phyloP scores from a whole-genome alignment of 768 basidiomycete genomes.

The Suillus subaureus region DNA sequence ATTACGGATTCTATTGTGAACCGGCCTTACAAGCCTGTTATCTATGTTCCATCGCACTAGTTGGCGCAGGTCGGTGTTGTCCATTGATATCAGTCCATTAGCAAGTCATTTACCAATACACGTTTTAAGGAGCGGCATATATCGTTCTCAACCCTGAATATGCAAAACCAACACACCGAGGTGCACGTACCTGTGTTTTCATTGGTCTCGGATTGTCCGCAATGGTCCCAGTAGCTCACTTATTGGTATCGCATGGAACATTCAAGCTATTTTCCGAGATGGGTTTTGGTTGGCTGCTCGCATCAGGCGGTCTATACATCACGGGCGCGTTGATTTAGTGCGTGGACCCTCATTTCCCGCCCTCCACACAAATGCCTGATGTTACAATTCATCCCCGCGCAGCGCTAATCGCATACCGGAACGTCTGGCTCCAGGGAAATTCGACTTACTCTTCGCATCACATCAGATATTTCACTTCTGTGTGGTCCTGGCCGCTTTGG shows the following conservation, averaged over 20 bases:
- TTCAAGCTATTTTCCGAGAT: slow-evolving; percentile 56
- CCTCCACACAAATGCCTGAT: slow-evolving; percentile 27
- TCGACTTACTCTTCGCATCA: slow-evolving; percentile 78
- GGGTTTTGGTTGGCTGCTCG: slow-evolving; percentile 71
- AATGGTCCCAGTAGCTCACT: slow-evolving; percentile 69
- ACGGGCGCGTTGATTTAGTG: slow-evolving; percentile 81
- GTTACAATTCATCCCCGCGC: slow-evolving; percentile 38
- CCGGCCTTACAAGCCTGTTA: slow-evolving; percentile 56
- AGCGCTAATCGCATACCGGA: slow-evolving; percentile 89
- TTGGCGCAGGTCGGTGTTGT: slow-evolving; percentile 58
- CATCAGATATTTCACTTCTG: slow-evolving; percentile 91
- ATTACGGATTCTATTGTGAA: slow-evolving; percentile 79
- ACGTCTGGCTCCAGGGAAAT: slow-evolving; percentile 68
- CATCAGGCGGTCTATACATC: slow-evolving; percentile 77
- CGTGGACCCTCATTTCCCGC: slow-evolving; percentile 40
- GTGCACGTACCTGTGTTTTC: slow-evolving; percentile 78
- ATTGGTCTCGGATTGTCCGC: slow-evolving; percentile 74
- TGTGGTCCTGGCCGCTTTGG: slow-evolving; percentile 71
- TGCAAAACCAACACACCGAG: slow-evolving; percentile 71
- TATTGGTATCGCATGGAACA: slow-evolving; percentile 59
- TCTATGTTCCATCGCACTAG: slow-evolving; percentile 49
- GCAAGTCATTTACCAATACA: slow-evolving; percentile 14
- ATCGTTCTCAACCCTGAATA: slow-evolving; percentile 82
- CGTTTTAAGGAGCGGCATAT: slow-evolving; percentile 58
- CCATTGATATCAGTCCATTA: slow-evolving; percentile 6